phyloP scores from a whole-genome alignment of 306 rosid species.

The Cotoneaster glaucophyllus region DNA sequence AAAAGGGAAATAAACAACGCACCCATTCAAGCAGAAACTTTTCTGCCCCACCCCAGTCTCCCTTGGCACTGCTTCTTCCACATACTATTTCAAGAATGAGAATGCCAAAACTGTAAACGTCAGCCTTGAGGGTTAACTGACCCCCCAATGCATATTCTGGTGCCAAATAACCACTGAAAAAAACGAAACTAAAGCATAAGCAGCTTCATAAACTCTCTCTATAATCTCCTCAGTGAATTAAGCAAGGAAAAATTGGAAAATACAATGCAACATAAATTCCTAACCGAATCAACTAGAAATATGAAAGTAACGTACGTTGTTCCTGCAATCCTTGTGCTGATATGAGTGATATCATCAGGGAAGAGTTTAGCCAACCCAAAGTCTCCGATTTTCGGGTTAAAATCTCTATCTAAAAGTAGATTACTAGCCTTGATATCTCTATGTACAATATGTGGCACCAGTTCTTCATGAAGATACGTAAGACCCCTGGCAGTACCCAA shows the following conservation, averaged over 20 bases:
- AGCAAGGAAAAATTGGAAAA: background rate
- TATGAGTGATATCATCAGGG: conserved; percentile 89
- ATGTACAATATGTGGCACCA: conserved; percentile 77
- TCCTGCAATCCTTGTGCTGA: conserved; percentile 96
- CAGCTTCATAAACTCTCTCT: background rate
- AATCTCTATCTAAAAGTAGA: conserved; percentile 66
- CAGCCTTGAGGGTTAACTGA: conserved; percentile 82
- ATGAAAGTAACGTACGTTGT: conserved; percentile 68
- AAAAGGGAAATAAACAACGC: background rate
- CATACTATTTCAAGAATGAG: conserved; percentile 80
- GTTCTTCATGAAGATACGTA: conserved; percentile 87
- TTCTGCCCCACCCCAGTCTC: conserved; percentile 44
- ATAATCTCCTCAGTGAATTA: background rate
- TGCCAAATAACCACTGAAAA: conserved; percentile 84
- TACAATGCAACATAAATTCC: background rate
- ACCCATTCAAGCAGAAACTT: conserved; percentile 80
- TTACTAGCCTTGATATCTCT: conserved; percentile 97
- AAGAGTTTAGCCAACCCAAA: conserved; percentile 95
- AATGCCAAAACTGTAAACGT: conserved; percentile 85
- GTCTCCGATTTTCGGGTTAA: conserved; percentile 88
- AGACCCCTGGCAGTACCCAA: conserved; percentile 75
- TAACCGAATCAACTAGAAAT: conserved; percentile 16
- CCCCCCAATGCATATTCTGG: conserved; percentile 97
- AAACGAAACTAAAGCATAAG: conserved; percentile 21
- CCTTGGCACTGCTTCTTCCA: conserved; percentile 63